These are phyloP conservation scores for Sporothrix dimorphospora DNA, from an alignment of 2,329 filamentous ascomycete species.

Conservation along the genomic window DNA sequence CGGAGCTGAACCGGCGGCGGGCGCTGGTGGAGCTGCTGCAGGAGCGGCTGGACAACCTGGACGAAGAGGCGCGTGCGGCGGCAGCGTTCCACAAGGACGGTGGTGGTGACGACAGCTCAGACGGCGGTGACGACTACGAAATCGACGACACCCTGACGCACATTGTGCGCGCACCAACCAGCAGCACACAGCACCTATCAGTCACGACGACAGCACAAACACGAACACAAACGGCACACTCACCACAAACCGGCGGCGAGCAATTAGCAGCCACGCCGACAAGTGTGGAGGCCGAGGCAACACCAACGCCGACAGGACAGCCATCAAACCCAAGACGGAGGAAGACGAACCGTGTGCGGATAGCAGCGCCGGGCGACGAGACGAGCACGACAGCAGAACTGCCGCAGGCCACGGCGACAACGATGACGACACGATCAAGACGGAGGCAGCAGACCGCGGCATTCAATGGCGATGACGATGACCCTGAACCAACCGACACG, in stretches of 20 bases:
- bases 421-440: constrained; percentile 25
- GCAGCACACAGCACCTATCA: background rate
- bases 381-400: constrained; percentile 21
- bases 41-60: constrained; percentile 68
- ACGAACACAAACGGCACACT: background rate
- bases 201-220: background rate
- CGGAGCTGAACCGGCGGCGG: constrained; percentile 66
- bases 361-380: background rate
- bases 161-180: constrained; percentile 56
- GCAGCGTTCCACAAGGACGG: constrained; percentile 38
- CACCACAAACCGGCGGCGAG: background rate
- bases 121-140: constrained; percentile 51
- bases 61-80: constrained; percentile 55
- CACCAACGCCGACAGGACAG: background rate
- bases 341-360: constrained; percentile 23
- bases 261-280: background rate
- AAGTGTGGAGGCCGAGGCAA: background rate
- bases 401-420: constrained; percentile 10
- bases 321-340: constrained; percentile 3
- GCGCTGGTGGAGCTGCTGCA: constrained; percentile 67
- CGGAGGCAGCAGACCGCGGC: background rate
- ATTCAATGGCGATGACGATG: too few species aligned
- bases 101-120: constrained; percentile 37
- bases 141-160: constrained; percentile 55
- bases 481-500: constrained; percentile 13